Base-by-base conservation (phyloP, 2,329 filamentous ascomycete genomes). In the Colletotrichum sp. region DNA sequence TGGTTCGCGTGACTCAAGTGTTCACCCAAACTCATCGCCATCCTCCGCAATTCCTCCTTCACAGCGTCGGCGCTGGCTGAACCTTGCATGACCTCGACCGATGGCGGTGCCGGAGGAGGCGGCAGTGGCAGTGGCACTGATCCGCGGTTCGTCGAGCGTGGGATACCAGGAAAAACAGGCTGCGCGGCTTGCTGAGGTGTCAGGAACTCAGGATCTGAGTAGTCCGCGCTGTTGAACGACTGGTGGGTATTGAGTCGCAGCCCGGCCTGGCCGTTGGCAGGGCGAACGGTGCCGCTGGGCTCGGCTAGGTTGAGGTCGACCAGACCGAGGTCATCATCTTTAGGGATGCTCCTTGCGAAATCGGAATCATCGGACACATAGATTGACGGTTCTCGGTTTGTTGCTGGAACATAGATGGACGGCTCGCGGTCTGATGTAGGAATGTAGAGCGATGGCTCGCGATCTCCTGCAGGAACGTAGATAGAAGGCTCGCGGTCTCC, bases 351-450 rank as follows among this genome's bases (percentile, higher is more conserved):
- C 8, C 80, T 73, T 5, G 88, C 86, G 75, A 87, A 89, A 30
- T 89, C 87, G 9, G 89, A 90, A 75, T 92, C 90, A 76, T 92
- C 91, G 1, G 90, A 90, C 12, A 92, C 88, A 79, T 92, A 93
- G 69, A 92, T 91, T 4, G 90, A 91, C 88, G 79, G 90, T 78
- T 92, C 90, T 39, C 90, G 86, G 64, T 84, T 86, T 0, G 83
- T 82, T 9, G 83, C 79, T 5, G 86, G 82, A n/a, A 84, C 85
- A 76, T 92, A 93, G 65, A 92, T 91, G 6, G 90, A 91, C 1
- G 90, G 90, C 78, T 92, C 90, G 44, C 90, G 86, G 65, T 84
- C 86, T 0, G 83, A 81, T 8, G 83, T 79, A 5, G 86, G 82
- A n/a, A 84, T 85, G 76, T 92, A 93, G 68, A 92, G 91, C 4